Percentiles rank a stretch among this genome's conserved stretches.
These are phyloP conservation scores for Macaranga tanarius DNA, from an alignment of 441 rosid species.

Conservation along the genomic window DNA sequence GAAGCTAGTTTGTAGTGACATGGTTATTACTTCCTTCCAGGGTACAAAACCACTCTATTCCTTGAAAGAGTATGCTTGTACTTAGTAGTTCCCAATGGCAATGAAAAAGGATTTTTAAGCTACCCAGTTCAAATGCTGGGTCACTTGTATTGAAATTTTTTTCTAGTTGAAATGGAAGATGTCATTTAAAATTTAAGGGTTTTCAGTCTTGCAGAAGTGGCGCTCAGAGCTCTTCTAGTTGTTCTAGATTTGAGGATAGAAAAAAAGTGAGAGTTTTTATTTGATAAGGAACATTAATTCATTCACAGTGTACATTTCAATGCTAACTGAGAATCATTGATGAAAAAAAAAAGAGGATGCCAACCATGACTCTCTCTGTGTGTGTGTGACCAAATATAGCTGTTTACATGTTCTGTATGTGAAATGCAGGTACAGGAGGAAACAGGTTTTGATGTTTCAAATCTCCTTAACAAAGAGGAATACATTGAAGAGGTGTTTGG, in stretches of 20 bases:
- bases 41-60: neutral
- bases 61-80: neutral
- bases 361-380: too few species aligned
- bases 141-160: neutral
- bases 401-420: slow-evolving; percentile 11
- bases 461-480: slow-evolving; percentile 76
- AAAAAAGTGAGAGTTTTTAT: neutral
- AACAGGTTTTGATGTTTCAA: slow-evolving; percentile 88
- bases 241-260: neutral
- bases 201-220: neutral
- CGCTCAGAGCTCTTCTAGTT: neutral
- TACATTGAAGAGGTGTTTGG: slow-evolving; percentile 84
- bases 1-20: neutral
- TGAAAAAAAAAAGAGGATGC: neutral
- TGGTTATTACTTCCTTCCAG: neutral
- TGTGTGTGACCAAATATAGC: neutral
- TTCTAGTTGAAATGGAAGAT: neutral
- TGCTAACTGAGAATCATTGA: slow-evolving; percentile 1
- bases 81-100: neutral
- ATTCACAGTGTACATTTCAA: neutral
- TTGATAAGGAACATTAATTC: neutral
- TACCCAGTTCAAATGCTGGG: neutral
- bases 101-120: neutral
- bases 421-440: slow-evolving; percentile 78
- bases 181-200: neutral